Base-by-base conservation (phyloP, 1,284 basidiomycete genomes). In the Wallemia hederae region DNA sequence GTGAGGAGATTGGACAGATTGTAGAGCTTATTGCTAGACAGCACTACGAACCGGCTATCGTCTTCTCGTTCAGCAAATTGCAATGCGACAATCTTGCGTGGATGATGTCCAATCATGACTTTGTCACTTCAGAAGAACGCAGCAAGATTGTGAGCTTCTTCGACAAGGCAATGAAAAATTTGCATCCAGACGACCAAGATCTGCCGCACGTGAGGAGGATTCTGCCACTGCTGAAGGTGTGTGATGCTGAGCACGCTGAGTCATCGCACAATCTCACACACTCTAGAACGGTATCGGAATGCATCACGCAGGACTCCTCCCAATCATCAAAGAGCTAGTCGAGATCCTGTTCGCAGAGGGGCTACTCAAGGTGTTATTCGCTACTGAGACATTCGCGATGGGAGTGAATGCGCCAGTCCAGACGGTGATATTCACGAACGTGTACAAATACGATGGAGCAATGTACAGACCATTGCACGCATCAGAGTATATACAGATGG, bases 381-480 rank as follows among this genome's bases (percentile, higher is more conserved):
- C 94, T 1, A 99, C 94, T 0, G 94, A 99, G 72, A 99, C 94
- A 0, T 99, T 99, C 74, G 96, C 91, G 2, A 99, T 99, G 66
- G 92, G 92, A 61, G 76, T 99, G 60, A 99, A 99, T 73, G 98
- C 98, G 92, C 92, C 92, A 14, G 92, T 94, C 29, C 97, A 96
- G 74, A 98, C 94, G 5, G 92, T 99, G 60, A 92, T 99, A 24
- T 97, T 97, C 76, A 96, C 90, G 0, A 79, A 83, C 1, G 85
- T 90, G 7, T 81, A 87, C 65, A 99, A 97, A 72, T 98, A 90
- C 68, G 92, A 99, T 69, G 92, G 92, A 2, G 81, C 80, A 60
- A 88, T 94, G 67, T 92, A 94, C 74, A 78, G 92, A 31, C 87
- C 90, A 69, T 75, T 99, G 55, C 85, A 80, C 0, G 82, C 79